Percentiles rank a stretch among this genome's conserved stretches.
These are phyloP conservation scores for Arabidopsis thaliana DNA, from an alignment of 345 rosid species.

Conservation along the genomic window DNA sequence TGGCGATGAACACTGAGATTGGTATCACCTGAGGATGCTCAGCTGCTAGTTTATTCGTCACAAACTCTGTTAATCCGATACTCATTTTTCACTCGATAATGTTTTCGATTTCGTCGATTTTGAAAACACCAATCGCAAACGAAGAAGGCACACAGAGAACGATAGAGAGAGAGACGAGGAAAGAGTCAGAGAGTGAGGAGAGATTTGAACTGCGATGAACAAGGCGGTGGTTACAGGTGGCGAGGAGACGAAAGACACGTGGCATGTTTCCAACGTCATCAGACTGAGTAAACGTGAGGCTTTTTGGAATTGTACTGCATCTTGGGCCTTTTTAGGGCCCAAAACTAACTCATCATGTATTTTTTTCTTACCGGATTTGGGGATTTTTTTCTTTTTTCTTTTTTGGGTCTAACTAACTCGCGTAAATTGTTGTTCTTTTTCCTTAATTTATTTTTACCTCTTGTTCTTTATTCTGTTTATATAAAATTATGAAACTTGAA, in stretches of 20 bases:
- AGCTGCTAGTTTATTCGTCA: constrained; percentile 27
- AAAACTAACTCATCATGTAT: neutral
- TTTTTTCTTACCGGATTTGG: too few species aligned
- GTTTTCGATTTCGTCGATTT: neutral
- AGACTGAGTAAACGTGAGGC: constrained; percentile 15
- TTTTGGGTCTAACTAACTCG: too few species aligned
- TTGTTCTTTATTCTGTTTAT: too few species aligned
- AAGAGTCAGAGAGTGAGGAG: constrained; percentile 21
- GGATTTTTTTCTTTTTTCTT: too few species aligned
- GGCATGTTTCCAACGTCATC: neutral
- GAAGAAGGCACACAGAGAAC: constrained; percentile 17
- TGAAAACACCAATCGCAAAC: constrained; percentile 11
- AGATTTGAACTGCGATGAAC: constrained; percentile 36
- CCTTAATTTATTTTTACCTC: too few species aligned
- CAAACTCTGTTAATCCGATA: constrained; percentile 27
- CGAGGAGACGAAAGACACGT: constrained; percentile 23
- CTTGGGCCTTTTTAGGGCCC: neutral
- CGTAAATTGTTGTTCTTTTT: too few species aligned
- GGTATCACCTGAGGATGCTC: constrained; percentile 71
- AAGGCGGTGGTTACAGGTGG: constrained; percentile 45
- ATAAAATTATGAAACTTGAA: too few species aligned
- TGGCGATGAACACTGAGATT: constrained; percentile 71
- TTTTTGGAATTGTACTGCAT: neutral
- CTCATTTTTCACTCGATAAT: constrained; percentile 14
- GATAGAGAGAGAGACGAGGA: constrained; percentile 1